Conservation (phyloP, 345 rosid species). For the Eucalyptus marginata region DNA sequence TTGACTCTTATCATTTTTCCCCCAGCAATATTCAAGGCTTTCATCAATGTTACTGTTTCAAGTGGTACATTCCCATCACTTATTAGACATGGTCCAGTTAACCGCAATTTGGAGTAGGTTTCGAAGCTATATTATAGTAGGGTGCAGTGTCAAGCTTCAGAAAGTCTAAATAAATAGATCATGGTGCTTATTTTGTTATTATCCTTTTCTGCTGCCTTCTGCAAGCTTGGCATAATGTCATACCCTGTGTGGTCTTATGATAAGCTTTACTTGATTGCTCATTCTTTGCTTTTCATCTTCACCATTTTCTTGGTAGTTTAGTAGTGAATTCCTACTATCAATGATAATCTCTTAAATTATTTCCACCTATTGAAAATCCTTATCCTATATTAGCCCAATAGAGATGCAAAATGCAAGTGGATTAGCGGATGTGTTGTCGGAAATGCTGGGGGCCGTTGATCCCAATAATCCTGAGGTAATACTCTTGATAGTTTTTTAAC, state of each 20-base stretch:
- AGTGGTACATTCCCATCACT: not conserved
- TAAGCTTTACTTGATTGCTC: not conserved
- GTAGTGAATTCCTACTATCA: not conserved
- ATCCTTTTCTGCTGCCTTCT: not conserved
- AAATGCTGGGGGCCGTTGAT: conserved; percentile 87
- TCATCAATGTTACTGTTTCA: not conserved
- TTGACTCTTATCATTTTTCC: not conserved
- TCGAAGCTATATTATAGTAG: not conserved
- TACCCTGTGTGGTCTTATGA: not conserved
- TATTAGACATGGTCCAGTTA: not conserved
- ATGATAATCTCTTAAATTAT: not conserved
- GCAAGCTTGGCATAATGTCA: not conserved
- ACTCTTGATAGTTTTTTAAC: not conserved
- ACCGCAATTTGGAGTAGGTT: not conserved
- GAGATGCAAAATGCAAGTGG: conserved; percentile 78
- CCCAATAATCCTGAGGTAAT: conserved; percentile 69
- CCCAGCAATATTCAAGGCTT: not conserved
- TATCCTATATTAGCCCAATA: conserved; percentile 27
- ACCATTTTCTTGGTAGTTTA: not conserved
- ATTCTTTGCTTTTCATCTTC: not conserved
- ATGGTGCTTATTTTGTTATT: not conserved
- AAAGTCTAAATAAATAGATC: not conserved
- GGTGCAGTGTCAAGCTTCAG: not conserved
- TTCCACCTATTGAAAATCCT: not conserved
- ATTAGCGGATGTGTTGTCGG: conserved; percentile 61